Evolutionary conservation across 148 eudicot species (phyloP), one percentile per base, ranked within the genome.

Genomic region (Rhododendron williamsianum): DNA sequence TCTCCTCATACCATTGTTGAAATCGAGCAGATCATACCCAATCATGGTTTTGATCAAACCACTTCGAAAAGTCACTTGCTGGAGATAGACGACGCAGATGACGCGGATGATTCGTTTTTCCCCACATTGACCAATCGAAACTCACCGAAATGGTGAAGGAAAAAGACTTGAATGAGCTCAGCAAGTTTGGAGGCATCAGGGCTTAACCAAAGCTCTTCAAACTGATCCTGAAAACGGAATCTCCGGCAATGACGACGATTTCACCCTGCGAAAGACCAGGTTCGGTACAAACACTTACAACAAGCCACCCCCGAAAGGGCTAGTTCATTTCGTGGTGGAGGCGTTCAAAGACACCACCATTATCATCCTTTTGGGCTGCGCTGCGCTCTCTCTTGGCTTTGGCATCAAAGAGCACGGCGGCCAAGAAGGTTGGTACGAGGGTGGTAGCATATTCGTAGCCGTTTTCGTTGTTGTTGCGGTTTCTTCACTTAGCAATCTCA

Each of bases 391-490:
- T 79, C 93, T 95, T 2, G 95, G 95, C 73, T 93, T 95, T 19
- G 98, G 98, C 27, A 92, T 95, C 63, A 94, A 92, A 87, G 88
- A 91, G 76, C 86, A 95, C 52, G 98, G 98, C 1, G 21, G 73
- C 0, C 36, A 89, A 85, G 95, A 95, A 86, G 98, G 98, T 15
- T 95, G 98, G 98, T 95, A 95, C 36, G 98, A 95, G 76, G 98
- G 98, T 5, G 96, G 98, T 49, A 95, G 97, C 83, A 95, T 95
- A 78, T 89, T 93, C 79, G 78, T 94, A 4, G 98, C 97, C 0
- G 94, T 95, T 15, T 91, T 92, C 69, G 91, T 94, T 2, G 98
- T 95, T 38, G 90, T 95, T 9, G 82, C 89, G 67, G 96, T 95
- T 13, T 91, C 98, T 25, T 94, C 96, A 25, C 76, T 89, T 4